Evolutionary conservation across 768 basidiomycete genomes (phyloP).

Genomic region (Lactarius quietus): DNA sequence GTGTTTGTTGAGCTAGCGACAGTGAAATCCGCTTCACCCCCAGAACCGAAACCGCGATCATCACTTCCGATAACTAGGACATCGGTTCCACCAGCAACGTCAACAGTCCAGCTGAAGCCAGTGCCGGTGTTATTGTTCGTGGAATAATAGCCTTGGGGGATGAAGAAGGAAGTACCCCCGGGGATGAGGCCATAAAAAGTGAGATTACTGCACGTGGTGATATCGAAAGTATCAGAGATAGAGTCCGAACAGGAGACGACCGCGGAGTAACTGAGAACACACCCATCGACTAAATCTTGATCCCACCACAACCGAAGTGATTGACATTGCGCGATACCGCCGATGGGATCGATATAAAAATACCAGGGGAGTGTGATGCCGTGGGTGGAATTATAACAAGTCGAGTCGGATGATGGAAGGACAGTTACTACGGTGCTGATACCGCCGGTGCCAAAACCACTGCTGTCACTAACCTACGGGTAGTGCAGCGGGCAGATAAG

Average conservation of each 20-base stretch:
- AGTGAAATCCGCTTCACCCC: conserved; percentile 55
- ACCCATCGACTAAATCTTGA: conserved; percentile 50
- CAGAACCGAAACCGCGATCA: conserved; percentile 61
- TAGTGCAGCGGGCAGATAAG: neutral
- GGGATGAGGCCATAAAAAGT: conserved; percentile 72
- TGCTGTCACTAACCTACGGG: conserved; percentile 53
- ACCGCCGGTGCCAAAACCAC: conserved; percentile 68
- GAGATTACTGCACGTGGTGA: conserved; percentile 41
- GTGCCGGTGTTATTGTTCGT: conserved; percentile 42
- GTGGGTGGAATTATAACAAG: conserved; percentile 54
- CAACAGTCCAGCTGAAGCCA: conserved; percentile 70
- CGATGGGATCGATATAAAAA: conserved; percentile 58
- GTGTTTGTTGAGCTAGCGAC: conserved; percentile 49
- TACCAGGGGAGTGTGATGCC: conserved; percentile 51
- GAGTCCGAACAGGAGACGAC: neutral
- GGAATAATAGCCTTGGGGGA: conserved; percentile 52
- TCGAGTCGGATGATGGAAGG: conserved; percentile 44
- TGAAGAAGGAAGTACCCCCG: conserved; percentile 68
- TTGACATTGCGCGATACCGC: conserved; percentile 62
- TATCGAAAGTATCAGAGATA: conserved; percentile 4
- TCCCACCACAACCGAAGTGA: conserved; percentile 67
- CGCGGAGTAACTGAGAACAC: conserved; percentile 21
- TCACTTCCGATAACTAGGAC: too few species aligned
- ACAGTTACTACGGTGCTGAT: conserved; percentile 67
- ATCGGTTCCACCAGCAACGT: too few species aligned